Conservation (phyloP, 768 basidiomycete species). For the Leccinum barrowsii region DNA sequence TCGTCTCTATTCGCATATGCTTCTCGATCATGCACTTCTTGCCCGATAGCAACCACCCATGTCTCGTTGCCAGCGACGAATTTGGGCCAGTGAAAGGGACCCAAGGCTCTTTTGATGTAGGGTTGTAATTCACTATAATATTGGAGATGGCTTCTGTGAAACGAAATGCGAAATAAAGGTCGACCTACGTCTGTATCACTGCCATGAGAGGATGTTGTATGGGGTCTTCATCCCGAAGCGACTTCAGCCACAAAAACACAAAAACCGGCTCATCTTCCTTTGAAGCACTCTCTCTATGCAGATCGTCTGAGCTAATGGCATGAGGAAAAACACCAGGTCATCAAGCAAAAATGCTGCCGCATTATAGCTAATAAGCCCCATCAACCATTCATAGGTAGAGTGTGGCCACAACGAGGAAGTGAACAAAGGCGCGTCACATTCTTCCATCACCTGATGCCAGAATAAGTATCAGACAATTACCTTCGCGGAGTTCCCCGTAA, state of each 20-base stretch:
- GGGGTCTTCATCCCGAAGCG: neutral
- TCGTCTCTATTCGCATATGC: neutral
- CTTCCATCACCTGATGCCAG: neutral
- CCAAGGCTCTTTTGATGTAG: neutral
- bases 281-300: neutral
- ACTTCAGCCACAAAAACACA: neutral
- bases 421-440: neutral
- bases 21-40: neutral
- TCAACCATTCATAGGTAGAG: neutral
- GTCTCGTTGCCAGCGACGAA: neutral
- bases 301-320: neutral
- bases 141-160: neutral
- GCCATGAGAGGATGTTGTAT: neutral
- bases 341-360: neutral
- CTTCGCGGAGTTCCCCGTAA: neutral
- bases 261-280: neutral
- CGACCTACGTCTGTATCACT: neutral
- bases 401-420: neutral
- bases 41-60: neutral
- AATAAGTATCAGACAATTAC: neutral
- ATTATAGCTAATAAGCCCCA: neutral
- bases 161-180: neutral
- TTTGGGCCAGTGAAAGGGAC: neutral
- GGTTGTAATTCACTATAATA: neutral
- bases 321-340: neutral